Conservation (phyloP, 2,329 filamentous ascomycete genomes). For the Paecilomyces fulvus region DNA sequence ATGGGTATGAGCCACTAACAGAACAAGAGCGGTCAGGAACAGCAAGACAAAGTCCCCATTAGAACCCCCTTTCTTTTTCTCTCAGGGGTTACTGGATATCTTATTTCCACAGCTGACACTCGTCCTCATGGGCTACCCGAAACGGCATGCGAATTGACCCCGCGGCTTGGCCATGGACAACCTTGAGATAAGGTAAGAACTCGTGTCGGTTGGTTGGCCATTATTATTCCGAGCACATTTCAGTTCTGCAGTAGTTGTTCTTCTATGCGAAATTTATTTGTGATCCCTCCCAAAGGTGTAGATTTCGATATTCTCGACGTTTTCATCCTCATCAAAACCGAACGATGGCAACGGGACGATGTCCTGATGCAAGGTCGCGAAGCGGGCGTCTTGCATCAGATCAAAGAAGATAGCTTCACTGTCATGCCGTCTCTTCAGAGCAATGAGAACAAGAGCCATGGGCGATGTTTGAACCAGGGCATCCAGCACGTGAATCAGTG, state of each 20-base stretch:
- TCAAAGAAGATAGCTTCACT: conserved; percentile 60
- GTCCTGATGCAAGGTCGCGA: conserved; percentile 24
- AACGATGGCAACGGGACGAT: conserved; percentile 28
- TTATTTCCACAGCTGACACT: neutral
- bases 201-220: neutral
- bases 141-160: neutral
- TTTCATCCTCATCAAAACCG: conserved; percentile 17
- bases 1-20: neutral
- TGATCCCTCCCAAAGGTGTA: conserved; percentile 22
- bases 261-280: neutral
- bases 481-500: conserved; percentile 51
- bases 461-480: conserved; percentile 42
- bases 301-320: conserved; percentile 30
- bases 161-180: neutral
- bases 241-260: neutral
- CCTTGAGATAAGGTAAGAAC: neutral
- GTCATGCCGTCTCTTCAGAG: conserved; percentile 59
- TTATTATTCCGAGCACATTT: neutral
- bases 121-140: neutral
- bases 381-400: conserved; percentile 40
- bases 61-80: neutral
- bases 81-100: neutral
- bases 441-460: conserved; percentile 46
- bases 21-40: neutral
- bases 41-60: neutral